Conservation (phyloP, 371 early-diverging fungal species). For the Cokeromyces recurvatus region DNA sequence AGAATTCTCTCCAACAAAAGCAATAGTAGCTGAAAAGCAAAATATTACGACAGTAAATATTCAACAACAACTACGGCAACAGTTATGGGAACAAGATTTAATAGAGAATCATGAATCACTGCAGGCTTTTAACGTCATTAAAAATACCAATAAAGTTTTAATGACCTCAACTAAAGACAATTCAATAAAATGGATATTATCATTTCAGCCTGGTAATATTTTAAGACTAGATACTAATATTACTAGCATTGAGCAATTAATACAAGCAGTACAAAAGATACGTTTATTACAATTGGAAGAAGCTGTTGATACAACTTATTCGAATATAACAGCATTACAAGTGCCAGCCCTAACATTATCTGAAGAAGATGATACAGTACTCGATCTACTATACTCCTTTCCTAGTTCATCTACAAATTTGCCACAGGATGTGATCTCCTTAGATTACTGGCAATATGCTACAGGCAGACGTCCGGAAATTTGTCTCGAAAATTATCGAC, state of each 20-base stretch:
- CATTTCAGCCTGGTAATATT: slow-evolving; percentile 30
- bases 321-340: too few species aligned
- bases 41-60: neutral
- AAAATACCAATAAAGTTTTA: neutral
- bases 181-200: slow-evolving; percentile 21
- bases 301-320: neutral
- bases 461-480: slow-evolving; percentile 12
- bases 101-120: slow-evolving; percentile 1
- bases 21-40: too few species aligned
- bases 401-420: slow-evolving; percentile 2
- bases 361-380: slow-evolving; percentile 5
- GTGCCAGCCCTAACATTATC: too few species aligned
- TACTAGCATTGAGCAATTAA: slow-evolving; percentile 32
- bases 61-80: neutral
- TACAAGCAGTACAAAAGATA: slow-evolving; percentile 32
- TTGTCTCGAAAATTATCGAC: slow-evolving; percentile 19
- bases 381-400: slow-evolving; percentile 5
- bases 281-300: slow-evolving; percentile 12
- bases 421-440: slow-evolving; percentile 4
- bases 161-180: neutral
- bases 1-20: neutral
- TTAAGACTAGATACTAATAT: slow-evolving; percentile 36
- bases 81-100: neutral
- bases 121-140: too few species aligned
- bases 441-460: slow-evolving; percentile 17